A percentile compares a stretch with the other conserved stretches of the same genome.
Conservation (phyloP, 805 yeast species). For the Cyberlindnera galapagoensis region DNA sequence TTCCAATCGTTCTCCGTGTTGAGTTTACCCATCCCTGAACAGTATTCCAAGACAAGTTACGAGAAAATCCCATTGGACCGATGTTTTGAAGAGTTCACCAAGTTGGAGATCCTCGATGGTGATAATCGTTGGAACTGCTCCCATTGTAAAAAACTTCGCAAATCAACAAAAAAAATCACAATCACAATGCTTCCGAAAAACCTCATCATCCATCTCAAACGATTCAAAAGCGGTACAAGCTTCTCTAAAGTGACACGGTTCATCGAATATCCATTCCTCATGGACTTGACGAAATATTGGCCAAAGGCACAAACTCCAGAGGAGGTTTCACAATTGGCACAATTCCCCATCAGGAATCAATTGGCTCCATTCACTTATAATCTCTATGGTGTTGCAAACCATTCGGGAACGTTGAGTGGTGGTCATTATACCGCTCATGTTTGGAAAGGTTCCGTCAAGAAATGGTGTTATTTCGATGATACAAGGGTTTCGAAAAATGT, state of each 20-base stretch:
- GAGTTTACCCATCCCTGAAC: conserved; percentile 70
- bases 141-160: conserved; percentile 53
- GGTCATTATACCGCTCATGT: conserved; percentile 90
- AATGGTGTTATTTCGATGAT: conserved; percentile 83
- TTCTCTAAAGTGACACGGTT: conserved; percentile 35
- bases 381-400: conserved; percentile 77
- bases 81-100: conserved; percentile 74
- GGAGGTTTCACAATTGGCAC: conserved; percentile 20
- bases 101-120: conserved; percentile 65
- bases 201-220: conserved; percentile 75
- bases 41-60: conserved; percentile 22
- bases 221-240: conserved; percentile 49
- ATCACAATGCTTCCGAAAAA: conserved; percentile 76
- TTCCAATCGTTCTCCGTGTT: conserved; percentile 77
- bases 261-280: conserved; percentile 58
- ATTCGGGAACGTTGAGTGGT: conserved; percentile 72
- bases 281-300: conserved; percentile 40
- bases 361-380: conserved; percentile 72
- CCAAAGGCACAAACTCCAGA: conserved; percentile 8
- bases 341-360: conserved; percentile 67
- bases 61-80: conserved; percentile 36
- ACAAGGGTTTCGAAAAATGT: conserved; percentile 53
- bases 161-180: conserved; percentile 59
- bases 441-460: conserved; percentile 43
- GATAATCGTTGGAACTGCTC: conserved; percentile 87